Evolutionary conservation across 805 yeast genomes (phyloP).

Genomic region (Myxozyma lipomycoides): DNA sequence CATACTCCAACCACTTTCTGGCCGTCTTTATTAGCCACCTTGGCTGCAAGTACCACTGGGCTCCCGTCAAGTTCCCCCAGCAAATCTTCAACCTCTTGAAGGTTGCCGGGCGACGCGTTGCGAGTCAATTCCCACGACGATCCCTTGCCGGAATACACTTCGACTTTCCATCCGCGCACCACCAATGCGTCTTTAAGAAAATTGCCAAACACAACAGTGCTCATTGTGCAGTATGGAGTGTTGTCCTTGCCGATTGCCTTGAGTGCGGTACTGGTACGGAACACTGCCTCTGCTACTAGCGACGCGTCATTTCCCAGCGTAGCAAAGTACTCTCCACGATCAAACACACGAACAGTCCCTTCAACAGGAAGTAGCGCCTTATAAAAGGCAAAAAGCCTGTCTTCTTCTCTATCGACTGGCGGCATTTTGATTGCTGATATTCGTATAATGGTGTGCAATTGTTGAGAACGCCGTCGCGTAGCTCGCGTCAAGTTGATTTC

Average conservation of each 20-base stretch:
- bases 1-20: slow-evolving; percentile 67
- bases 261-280: slow-evolving; percentile 76
- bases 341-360: slow-evolving; percentile 18
- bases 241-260: slow-evolving; percentile 42
- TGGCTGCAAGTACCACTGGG: slow-evolving; percentile 55
- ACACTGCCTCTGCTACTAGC: slow-evolving; percentile 76
- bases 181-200: slow-evolving; percentile 63
- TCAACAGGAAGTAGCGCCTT: slow-evolving; percentile 14
- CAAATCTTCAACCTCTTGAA: slow-evolving; percentile 71
- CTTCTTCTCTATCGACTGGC: slow-evolving; percentile 48
- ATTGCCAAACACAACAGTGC: slow-evolving; percentile 66
- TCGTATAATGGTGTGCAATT: too few relatives aligned
- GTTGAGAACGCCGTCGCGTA: too few relatives aligned
- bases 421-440: too few relatives aligned
- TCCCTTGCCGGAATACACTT: slow-evolving; percentile 51
- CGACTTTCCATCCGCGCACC: slow-evolving; percentile 70
- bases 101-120: slow-evolving; percentile 87
- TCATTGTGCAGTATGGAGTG: slow-evolving; percentile 66
- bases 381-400: slow-evolving; percentile 35
- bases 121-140: slow-evolving; percentile 50
- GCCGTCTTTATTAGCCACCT: slow-evolving; percentile 42
- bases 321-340: slow-evolving; percentile 61
- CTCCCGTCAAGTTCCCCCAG: slow-evolving; percentile 44
- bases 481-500: too few relatives aligned
- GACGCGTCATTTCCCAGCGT: slow-evolving; percentile 73